phyloP scores from a whole-genome alignment of 768 basidiomycete genomes.

The Vishniacozyma victoriae region DNA sequence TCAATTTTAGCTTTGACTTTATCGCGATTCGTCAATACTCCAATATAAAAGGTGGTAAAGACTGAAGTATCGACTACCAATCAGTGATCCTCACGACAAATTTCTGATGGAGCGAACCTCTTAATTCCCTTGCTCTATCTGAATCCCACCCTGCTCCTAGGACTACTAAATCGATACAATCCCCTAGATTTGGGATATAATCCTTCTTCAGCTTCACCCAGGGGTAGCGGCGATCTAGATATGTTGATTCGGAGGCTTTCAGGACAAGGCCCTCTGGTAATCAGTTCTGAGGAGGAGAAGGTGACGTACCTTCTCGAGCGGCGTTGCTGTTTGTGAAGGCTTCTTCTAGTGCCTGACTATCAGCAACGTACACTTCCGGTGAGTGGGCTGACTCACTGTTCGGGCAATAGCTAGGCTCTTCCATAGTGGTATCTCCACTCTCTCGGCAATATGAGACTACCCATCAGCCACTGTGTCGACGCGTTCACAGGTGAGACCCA shows the following conservation, averaged over 20 bases:
- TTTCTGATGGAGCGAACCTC: constrained; percentile 52
- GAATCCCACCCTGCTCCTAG: constrained; percentile 76
- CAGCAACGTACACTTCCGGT: too few species aligned
- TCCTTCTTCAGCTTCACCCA: constrained; percentile 87
- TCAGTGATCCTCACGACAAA: constrained; percentile 4
- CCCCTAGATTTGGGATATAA: constrained; percentile 78
- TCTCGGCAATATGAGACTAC: constrained; percentile 52
- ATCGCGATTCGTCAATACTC: constrained; percentile 56
- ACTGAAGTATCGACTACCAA: constrained; percentile 61
- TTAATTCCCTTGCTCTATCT: constrained; percentile 65
- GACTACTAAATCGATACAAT: constrained; percentile 70
- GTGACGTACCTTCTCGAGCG: constrained; percentile 18
- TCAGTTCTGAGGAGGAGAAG: not conserved
- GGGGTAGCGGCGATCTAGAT: constrained; percentile 60
- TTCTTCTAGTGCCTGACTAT: constrained; percentile 6
- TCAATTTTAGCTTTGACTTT: constrained; percentile 38
- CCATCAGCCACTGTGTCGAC: not conserved
- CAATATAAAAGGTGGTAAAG: constrained; percentile 76
- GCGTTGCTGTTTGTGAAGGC: constrained; percentile 8
- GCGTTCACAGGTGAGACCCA: constrained; percentile 29
- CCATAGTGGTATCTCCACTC: constrained; percentile 52
- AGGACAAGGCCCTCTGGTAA: constrained; percentile 57
- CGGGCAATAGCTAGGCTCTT: constrained; percentile 18
- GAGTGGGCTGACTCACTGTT: constrained; percentile 11
- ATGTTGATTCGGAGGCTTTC: constrained; percentile 64